These are phyloP conservation scores for Primulina huaijiensis DNA, from an alignment of 257 asterid genomes.

Conservation along the genomic window DNA sequence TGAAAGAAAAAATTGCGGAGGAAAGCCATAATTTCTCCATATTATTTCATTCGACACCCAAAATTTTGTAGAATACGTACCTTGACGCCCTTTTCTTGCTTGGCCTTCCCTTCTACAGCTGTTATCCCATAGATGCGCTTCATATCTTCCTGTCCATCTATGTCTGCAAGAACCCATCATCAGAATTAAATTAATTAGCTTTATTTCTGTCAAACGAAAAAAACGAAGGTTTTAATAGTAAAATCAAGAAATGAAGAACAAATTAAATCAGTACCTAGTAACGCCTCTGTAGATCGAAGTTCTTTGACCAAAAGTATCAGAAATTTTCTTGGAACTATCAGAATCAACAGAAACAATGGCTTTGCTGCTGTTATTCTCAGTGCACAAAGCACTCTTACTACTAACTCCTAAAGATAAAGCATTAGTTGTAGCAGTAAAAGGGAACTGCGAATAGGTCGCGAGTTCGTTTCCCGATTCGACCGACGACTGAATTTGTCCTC, in stretches of 20 bases:
- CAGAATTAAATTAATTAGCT: background rate
- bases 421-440: constrained; percentile 26
- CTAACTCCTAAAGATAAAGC: constrained; percentile 51
- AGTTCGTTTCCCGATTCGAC: constrained; percentile 55
- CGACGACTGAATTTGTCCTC: constrained; percentile 53
- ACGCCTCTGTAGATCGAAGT: constrained; percentile 97
- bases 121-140: constrained; percentile 99
- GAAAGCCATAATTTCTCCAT: background rate
- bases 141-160: constrained; percentile 99
- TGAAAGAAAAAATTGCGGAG: constrained; percentile 21
- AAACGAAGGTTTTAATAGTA: background rate
- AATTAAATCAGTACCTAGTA: constrained; percentile 50
- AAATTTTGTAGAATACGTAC: constrained; percentile 40
- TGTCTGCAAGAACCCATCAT: constrained; percentile 50
- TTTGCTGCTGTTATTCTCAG: constrained; percentile 26
- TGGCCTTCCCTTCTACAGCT: constrained; percentile 99
- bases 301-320: constrained; percentile 89
- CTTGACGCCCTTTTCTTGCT: constrained; percentile 99
- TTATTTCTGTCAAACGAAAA: background rate
- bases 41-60: constrained; percentile 10
- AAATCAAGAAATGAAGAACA: background rate
- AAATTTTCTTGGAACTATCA: constrained; percentile 50
- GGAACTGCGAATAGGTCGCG: constrained; percentile 38
- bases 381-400: constrained; percentile 11
- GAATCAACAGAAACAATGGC: constrained; percentile 53